Evolutionary conservation across 2,329 filamentous ascomycete species (phyloP).

Genomic region (Aspergillus sp.): DNA sequence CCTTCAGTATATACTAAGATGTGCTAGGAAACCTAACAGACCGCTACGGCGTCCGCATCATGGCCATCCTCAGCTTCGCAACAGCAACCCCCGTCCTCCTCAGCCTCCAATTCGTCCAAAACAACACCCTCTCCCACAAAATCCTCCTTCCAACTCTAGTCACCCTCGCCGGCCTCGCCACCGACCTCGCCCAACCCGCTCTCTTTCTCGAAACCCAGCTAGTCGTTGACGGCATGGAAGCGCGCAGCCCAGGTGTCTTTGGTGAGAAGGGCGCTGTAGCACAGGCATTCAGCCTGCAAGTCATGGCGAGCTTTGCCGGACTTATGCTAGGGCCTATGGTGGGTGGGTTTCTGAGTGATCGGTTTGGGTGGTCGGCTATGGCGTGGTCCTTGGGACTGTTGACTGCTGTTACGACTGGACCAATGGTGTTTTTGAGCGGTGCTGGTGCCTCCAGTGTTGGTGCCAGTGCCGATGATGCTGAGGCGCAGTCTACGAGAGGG

Average conservation of each 20-base stretch:
- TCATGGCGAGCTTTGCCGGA: slow-evolving; percentile 53
- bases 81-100: slow-evolving; percentile 53
- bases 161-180: slow-evolving; percentile 49
- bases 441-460: not conserved
- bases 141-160: slow-evolving; percentile 59
- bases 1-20: not conserved
- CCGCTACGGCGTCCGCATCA: slow-evolving; percentile 56
- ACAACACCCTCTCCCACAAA: slow-evolving; percentile 54
- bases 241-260: slow-evolving; percentile 63
- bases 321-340: slow-evolving; percentile 53
- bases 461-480: not conserved
- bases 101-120: slow-evolving; percentile 55
- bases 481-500: not conserved
- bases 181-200: slow-evolving; percentile 55
- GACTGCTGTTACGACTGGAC: slow-evolving; percentile 17
- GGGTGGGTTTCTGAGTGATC: slow-evolving; percentile 36
- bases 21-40: slow-evolving; percentile 42
- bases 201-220: slow-evolving; percentile 64
- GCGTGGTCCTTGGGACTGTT: slow-evolving; percentile 19
- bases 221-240: slow-evolving; percentile 46
- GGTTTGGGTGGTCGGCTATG: slow-evolving; percentile 22
- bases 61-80: slow-evolving; percentile 49
- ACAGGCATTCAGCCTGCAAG: slow-evolving; percentile 57
- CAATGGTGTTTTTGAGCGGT: slow-evolving; percentile 4
- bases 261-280: slow-evolving; percentile 48